Base-by-base conservation (phyloP, 2,329 filamentous ascomycete species). In the Pezizomycotina sp. region DNA sequence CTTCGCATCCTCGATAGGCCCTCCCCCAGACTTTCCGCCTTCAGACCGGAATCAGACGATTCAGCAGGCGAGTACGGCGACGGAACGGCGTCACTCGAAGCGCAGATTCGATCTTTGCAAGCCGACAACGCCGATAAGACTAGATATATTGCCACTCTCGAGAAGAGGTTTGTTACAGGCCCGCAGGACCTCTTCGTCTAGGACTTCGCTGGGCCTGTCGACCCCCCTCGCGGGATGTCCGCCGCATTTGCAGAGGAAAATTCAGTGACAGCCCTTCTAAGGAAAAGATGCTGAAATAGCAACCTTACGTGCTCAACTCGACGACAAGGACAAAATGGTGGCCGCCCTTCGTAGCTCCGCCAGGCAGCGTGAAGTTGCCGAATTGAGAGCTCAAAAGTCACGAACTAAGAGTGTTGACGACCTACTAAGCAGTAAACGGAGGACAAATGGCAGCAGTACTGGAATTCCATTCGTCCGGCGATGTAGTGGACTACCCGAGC, bases 111-210 rank as follows among this genome's bases (percentile, higher is more conserved):
- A 31, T 79, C 91, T n/a, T 61, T 98, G 30, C 89, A 92, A 56
- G 73, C 83, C n/a, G 89, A 98, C 56, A 68, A 98, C 29, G 71
- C 70, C n/a, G 89, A 98, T 59, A 93, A 92, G 62, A 95, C 89
- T 50, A 77, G 89, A 20, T 98, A 98, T 56, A 95, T 95, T 49
- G 69, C 78, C 18, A 95, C 89, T 0, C 61, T 98, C 8, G 89
- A 98, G 60, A 91, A 91, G 58, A 72, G 89, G 16, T 63, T n/a
- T 98, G 1, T 64, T 95, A 21, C 89, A 98, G 53, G 89, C 89
- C 23, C 69, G 89, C 25, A 69, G 86, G 30, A 82, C 83, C 1
- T 93, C 84, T 58, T 83, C 92, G 36, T 86, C 82, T 5, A 74
- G 86, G 12, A 73, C 86, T 7, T 92, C 83, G 4, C 70, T 78